phyloP scores from a whole-genome alignment of 192 early-diverging fungal genomes.

The Linnemannia schmuckeri region DNA sequence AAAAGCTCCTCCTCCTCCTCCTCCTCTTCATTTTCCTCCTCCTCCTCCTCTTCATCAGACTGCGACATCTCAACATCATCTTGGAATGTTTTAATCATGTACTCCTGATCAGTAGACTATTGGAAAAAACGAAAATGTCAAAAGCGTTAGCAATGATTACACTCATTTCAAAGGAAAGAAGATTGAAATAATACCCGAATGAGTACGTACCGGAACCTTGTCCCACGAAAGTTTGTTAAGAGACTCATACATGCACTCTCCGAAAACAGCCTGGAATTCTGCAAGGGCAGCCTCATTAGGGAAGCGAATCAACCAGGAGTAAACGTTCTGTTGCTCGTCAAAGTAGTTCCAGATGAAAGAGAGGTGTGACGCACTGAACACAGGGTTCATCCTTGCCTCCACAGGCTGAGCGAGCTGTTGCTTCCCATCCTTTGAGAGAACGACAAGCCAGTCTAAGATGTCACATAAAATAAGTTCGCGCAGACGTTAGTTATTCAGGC shows the following conservation, averaged over 20 bases:
- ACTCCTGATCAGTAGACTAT: constrained; percentile 76
- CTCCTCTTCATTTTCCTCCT: constrained; percentile 11
- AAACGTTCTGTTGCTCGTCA: constrained; percentile 66
- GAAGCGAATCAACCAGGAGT: constrained; percentile 85
- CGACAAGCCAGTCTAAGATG: constrained; percentile 68
- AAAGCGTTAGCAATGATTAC: neutral
- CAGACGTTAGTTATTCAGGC: neutral
- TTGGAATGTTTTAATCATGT: constrained; percentile 79
- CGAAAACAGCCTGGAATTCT: constrained; percentile 76
- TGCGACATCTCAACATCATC: constrained; percentile 80
- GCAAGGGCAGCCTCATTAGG: constrained; percentile 60
- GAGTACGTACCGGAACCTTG: constrained; percentile 67
- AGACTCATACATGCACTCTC: constrained; percentile 83
- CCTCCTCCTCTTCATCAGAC: constrained; percentile 16
- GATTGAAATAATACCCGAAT: neutral
- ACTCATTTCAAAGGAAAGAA: neutral
- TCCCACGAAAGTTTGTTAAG: constrained; percentile 72
- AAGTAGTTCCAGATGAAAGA: constrained; percentile 91
- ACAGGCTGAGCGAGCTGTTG: constrained; percentile 69
- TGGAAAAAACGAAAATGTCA: neutral
- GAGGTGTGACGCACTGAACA: constrained; percentile 74
- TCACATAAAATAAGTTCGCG: neutral
- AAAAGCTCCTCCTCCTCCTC: constrained; percentile 21
- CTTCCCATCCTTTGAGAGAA: constrained; percentile 57
- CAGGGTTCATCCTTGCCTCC: constrained; percentile 81